These are phyloP conservation scores for Calonectria fujianensis DNA, from an alignment of 2,329 filamentous ascomycete genomes.

Conservation along the genomic window DNA sequence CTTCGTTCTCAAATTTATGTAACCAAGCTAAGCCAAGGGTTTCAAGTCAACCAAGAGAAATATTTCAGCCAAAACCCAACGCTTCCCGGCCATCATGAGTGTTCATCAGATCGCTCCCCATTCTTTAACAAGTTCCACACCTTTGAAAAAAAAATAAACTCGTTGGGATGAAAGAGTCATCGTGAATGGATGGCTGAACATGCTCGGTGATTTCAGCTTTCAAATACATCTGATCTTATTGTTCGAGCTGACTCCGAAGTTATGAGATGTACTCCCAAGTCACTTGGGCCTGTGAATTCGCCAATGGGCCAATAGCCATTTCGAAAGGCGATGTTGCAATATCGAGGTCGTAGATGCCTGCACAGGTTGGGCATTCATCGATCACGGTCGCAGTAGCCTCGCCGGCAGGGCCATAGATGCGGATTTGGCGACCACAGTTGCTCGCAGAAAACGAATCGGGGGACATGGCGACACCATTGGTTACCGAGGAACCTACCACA, in stretches of 20 bases:
- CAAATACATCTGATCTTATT: not conserved
- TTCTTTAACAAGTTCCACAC: too few species aligned
- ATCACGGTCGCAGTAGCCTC: not conserved
- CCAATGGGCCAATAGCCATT: not conserved
- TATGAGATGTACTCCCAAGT: not conserved
- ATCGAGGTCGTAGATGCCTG: not conserved
- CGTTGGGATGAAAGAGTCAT: not conserved
- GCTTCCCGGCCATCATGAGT: too few species aligned
- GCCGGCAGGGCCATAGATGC: not conserved
- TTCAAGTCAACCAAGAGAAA: too few species aligned
- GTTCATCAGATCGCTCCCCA: too few species aligned
- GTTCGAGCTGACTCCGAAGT: not conserved
- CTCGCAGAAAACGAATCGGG: not conserved
- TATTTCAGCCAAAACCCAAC: too few species aligned
- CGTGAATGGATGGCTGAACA: not conserved
- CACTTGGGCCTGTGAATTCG: not conserved
- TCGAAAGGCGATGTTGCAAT: not conserved
- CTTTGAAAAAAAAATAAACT: too few species aligned
- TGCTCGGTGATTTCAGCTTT: not conserved
- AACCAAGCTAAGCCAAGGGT: too few species aligned
- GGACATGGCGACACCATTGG: not conserved
- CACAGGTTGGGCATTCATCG: not conserved
- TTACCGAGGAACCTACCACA: not conserved
- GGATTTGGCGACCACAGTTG: not conserved
- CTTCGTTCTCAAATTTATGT: too few species aligned